Percentiles rank a stretch among this genome's conserved stretches.
phyloP scores from a whole-genome alignment of 768 basidiomycete genomes.

The Piloderma croceum region DNA sequence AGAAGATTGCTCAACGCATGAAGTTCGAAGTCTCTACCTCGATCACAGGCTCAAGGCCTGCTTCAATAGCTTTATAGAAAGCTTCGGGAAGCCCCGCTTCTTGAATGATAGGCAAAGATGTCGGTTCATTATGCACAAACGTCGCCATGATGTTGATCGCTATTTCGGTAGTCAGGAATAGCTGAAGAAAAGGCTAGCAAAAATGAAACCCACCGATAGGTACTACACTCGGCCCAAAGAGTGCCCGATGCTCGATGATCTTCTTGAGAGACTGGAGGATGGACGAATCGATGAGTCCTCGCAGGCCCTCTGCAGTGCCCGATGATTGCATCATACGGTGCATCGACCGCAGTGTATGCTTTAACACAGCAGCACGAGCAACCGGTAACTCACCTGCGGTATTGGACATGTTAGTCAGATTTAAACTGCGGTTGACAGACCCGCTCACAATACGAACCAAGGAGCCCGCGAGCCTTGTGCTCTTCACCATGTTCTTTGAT shows the following conservation, averaged over 20 bases:
- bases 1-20: background rate
- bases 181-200: slow-evolving; percentile 1
- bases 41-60: slow-evolving; percentile 77
- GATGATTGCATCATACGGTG: slow-evolving; percentile 97
- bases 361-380: slow-evolving; percentile 73
- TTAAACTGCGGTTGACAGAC: background rate
- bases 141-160: slow-evolving; percentile 95
- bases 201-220: slow-evolving; percentile 59
- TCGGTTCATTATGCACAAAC: slow-evolving; percentile 98
- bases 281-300: slow-evolving; percentile 89
- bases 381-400: slow-evolving; percentile 64
- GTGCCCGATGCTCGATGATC: slow-evolving; percentile 73
- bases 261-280: slow-evolving; percentile 81
- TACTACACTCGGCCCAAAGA: slow-evolving; percentile 85
- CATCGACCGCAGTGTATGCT: slow-evolving; percentile 85
- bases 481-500: slow-evolving; percentile 50
- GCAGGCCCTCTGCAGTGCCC: slow-evolving; percentile 88
- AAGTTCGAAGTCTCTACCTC: slow-evolving; percentile 48
- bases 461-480: slow-evolving; percentile 38
- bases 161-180: slow-evolving; percentile 23
- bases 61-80: slow-evolving; percentile 83
- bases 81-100: slow-evolving; percentile 85
- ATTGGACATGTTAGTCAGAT: slow-evolving; percentile 4
- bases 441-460: slow-evolving; percentile 47
- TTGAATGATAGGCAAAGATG: slow-evolving; percentile 87